A percentile compares a stretch with the other conserved stretches of the same genome.
These are phyloP conservation scores for Penicillium sp. DNA, from an alignment of 2,329 filamentous ascomycete genomes.

Conservation along the genomic window DNA sequence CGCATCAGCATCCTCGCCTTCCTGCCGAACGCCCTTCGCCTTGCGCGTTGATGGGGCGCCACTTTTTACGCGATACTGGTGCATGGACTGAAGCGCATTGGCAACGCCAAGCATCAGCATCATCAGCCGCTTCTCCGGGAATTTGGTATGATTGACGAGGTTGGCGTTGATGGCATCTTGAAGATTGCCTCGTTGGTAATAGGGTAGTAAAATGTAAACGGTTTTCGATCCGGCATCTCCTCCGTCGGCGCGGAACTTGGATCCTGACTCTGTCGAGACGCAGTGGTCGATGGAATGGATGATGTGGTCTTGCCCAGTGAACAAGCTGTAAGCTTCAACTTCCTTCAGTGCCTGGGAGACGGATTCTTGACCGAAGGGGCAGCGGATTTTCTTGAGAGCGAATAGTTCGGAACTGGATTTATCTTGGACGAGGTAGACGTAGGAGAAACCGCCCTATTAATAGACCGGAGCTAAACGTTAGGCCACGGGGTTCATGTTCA, in stretches of 20 bases:
- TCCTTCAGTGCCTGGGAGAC: constrained; percentile 94
- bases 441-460: constrained; percentile 87
- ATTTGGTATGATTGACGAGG: constrained; percentile 88
- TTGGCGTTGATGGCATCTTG: constrained; percentile 99
- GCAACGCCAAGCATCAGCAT: constrained; percentile 90
- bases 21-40: constrained; percentile 58
- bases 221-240: constrained; percentile 75
- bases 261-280: constrained; percentile 72
- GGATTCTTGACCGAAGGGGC: constrained; percentile 95
- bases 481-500: neutral
- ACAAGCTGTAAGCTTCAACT: constrained; percentile 94
- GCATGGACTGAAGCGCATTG: constrained; percentile 85
- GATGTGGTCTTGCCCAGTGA: constrained; percentile 80
- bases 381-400: constrained; percentile 98
- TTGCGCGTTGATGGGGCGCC: constrained; percentile 59
- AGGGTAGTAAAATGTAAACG: constrained; percentile 93
- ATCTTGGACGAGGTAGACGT: constrained; percentile 98
- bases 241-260: constrained; percentile 59
- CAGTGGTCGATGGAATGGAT: constrained; percentile 84
- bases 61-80: constrained; percentile 74
- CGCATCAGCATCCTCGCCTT: constrained; percentile 60
- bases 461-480: constrained; percentile 12
- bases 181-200: constrained; percentile 92
- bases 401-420: constrained; percentile 81
- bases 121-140: constrained; percentile 88